A percentile compares a stretch with the other conserved stretches of the same genome.
These are phyloP conservation scores for Colletotrichum orbiculare DNA, from an alignment of 2,329 filamentous ascomycete species.

Conservation along the genomic window DNA sequence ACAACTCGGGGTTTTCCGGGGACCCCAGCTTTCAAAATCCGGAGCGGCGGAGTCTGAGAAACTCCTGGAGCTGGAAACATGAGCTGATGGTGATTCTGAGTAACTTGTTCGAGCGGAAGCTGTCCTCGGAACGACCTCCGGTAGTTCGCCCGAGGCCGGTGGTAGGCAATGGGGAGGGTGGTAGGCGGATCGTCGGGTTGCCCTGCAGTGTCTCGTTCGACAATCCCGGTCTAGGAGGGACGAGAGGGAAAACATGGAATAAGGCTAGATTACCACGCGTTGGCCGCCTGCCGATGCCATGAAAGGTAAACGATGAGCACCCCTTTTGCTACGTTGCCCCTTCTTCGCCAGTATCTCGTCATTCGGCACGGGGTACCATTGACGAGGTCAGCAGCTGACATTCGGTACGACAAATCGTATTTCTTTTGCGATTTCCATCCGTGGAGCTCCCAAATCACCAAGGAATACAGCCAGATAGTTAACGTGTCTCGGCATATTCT, in stretches of 20 bases:
- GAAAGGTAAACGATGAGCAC: too few species aligned
- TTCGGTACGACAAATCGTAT: too few species aligned
- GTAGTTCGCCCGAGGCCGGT: slow-evolving; percentile 18
- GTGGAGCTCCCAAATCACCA: too few species aligned
- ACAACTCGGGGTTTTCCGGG: slow-evolving; percentile 2
- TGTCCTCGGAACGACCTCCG: slow-evolving; percentile 14
- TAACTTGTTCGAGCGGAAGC: not conserved
- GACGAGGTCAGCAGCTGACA: too few species aligned
- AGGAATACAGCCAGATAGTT: too few species aligned
- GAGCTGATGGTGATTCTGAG: slow-evolving; percentile 20
- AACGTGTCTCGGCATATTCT: not conserved
- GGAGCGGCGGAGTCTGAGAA: slow-evolving; percentile 22
- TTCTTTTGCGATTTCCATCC: too few species aligned
- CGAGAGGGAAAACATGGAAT: not conserved
- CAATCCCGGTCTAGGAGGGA: too few species aligned
- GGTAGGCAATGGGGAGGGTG: slow-evolving; percentile 1
- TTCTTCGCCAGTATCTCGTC: too few species aligned
- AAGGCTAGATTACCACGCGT: too few species aligned
- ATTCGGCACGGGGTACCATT: too few species aligned
- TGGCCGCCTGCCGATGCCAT: too few species aligned
- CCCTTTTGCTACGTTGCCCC: too few species aligned
- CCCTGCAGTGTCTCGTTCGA: not conserved
- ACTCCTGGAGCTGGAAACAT: slow-evolving; percentile 10
- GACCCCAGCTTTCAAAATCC: slow-evolving; percentile 16
- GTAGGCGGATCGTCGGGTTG: slow-evolving; percentile 13